These are phyloP conservation scores for Cytospora paraplurivora DNA, from an alignment of 2,329 filamentous ascomycete genomes.

Conservation along the genomic window DNA sequence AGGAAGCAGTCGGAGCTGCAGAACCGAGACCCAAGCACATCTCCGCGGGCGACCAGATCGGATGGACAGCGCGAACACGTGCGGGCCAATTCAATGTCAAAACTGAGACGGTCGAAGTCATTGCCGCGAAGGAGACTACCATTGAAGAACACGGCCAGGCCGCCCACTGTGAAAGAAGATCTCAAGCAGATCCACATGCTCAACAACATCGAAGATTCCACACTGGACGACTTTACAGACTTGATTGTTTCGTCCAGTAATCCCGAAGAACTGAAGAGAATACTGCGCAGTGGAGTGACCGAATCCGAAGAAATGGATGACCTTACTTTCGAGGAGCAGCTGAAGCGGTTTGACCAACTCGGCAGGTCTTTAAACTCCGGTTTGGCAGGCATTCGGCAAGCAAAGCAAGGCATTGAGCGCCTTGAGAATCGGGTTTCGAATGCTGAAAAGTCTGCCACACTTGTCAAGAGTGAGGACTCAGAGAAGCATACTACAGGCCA, in stretches of 20 bases:
- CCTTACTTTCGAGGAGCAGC: slow-evolving; percentile 43
- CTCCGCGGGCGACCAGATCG: slow-evolving; percentile 23
- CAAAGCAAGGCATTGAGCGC: slow-evolving; percentile 60
- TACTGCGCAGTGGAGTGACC: slow-evolving; percentile 31
- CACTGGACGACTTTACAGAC: slow-evolving; percentile 59
- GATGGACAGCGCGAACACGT: slow-evolving; percentile 29
- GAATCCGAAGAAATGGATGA: slow-evolving; percentile 23
- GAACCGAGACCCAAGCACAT: slow-evolving; percentile 20
- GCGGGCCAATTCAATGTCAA: slow-evolving; percentile 35
- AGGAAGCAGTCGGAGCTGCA: background rate
- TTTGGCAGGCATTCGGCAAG: slow-evolving; percentile 54
- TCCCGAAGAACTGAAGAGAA: slow-evolving; percentile 35
- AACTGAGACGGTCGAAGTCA: slow-evolving; percentile 42
- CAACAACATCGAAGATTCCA: slow-evolving; percentile 61
- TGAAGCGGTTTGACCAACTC: slow-evolving; percentile 52
- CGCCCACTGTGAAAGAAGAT: slow-evolving; percentile 58
- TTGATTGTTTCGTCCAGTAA: slow-evolving; percentile 42
- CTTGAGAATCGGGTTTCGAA: slow-evolving; percentile 55
- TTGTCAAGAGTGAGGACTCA: background rate
- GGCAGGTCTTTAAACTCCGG: slow-evolving; percentile 54
- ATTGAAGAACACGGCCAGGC: slow-evolving; percentile 56
- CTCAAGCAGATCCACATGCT: slow-evolving; percentile 53
- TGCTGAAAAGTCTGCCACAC: slow-evolving; percentile 32
- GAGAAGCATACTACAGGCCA: background rate
- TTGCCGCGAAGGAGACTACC: slow-evolving; percentile 48